These are phyloP conservation scores for Fusarium sp. DNA, from an alignment of 2,329 filamentous ascomycete species.

Conservation along the genomic window DNA sequence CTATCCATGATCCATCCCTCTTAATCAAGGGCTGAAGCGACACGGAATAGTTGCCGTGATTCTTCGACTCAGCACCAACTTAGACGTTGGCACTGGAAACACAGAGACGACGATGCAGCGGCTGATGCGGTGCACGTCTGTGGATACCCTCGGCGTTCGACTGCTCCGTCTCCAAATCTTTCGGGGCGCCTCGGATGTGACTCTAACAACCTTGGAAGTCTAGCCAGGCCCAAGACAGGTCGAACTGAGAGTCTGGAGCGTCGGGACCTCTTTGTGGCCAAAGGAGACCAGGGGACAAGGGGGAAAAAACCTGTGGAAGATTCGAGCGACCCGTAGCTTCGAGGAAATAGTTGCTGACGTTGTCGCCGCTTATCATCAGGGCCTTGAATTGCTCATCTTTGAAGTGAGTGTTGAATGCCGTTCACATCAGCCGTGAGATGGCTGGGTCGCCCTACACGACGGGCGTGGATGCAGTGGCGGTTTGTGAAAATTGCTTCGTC, in stretches of 20 bases:
- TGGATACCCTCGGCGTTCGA: constrained; percentile 25
- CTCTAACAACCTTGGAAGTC: constrained; percentile 2
- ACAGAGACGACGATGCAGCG: constrained; percentile 27
- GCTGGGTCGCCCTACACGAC: not conserved
- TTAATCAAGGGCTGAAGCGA: constrained; percentile 6
- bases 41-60: constrained; percentile 20
- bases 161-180: constrained; percentile 16
- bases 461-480: constrained; percentile 26
- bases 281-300: not conserved
- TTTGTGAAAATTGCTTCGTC: constrained; percentile 10
- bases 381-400: not conserved
- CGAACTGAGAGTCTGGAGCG: not conserved
- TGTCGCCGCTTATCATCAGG: not conserved
- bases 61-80: constrained; percentile 15
- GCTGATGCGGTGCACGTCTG: constrained; percentile 31
- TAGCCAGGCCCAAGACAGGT: not conserved
- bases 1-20: constrained; percentile 1
- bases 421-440: not conserved
- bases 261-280: not conserved
- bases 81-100: constrained; percentile 18
- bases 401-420: not conserved
- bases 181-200: constrained; percentile 5
- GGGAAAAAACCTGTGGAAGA: not conserved
- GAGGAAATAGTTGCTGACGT: not conserved
- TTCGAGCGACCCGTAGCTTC: not conserved